phyloP scores from a whole-genome alignment of 306 rosid species.

The Cercis canadensis region DNA sequence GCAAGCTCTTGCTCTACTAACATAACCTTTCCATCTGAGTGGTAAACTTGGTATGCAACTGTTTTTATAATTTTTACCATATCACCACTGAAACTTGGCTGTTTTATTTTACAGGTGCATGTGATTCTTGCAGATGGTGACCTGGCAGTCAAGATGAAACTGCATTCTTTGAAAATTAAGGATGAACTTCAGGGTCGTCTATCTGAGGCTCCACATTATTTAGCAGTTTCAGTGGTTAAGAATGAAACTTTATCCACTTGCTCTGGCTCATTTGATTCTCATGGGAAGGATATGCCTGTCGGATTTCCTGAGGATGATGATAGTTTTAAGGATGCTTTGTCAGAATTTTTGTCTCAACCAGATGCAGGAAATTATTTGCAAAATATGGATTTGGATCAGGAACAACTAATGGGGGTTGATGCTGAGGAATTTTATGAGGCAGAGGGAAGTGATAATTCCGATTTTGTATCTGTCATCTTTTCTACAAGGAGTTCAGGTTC shows the following conservation, averaged over 20 bases:
- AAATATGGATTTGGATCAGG: constrained; percentile 48
- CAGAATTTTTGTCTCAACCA: constrained; percentile 72
- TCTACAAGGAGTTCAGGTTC: constrained; percentile 73
- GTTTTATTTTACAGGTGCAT: constrained; percentile 66
- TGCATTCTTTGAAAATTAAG: constrained; percentile 86
- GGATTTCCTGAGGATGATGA: constrained; percentile 76
- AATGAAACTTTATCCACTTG: constrained; percentile 53
- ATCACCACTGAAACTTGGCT: constrained; percentile 6
- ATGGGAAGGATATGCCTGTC: constrained; percentile 51
- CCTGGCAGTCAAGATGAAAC: constrained; percentile 72
- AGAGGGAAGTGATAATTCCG: constrained; percentile 67
- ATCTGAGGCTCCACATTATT: constrained; percentile 66
- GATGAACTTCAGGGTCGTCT: constrained; percentile 89
- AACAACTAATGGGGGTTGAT: constrained; percentile 45
- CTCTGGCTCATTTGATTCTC: constrained; percentile 46
- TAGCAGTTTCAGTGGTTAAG: constrained; percentile 84
- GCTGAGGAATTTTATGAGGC: constrained; percentile 76
- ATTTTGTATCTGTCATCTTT: constrained; percentile 76
- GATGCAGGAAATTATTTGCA: constrained; percentile 60
- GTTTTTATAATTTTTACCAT: background rate
- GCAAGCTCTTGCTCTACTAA: too few species aligned
- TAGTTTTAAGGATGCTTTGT: constrained; percentile 82
- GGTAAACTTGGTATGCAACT: background rate
- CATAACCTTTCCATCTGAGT: background rate
- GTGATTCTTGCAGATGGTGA: constrained; percentile 65